Evolutionary conservation across 2,329 filamentous ascomycete genomes (phyloP).

Genomic region (Monilinia fructicola): DNA sequence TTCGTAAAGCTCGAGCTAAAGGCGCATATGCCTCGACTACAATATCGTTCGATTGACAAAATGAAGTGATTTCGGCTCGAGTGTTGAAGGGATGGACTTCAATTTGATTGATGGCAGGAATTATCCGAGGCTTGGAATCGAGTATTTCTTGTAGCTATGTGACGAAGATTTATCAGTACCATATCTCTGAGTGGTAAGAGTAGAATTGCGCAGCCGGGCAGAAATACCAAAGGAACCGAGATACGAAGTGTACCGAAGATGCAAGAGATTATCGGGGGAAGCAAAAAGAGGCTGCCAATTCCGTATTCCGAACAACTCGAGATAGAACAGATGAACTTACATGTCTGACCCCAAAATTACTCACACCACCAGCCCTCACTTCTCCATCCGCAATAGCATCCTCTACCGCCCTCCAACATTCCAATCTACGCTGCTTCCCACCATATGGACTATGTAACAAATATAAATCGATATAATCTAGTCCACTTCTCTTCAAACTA

Average conservation of each 20-base stretch:
- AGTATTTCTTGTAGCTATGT: slow-evolving; percentile 38
- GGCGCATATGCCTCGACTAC: slow-evolving; percentile 79
- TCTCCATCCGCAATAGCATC: slow-evolving; percentile 73
- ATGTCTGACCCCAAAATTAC: slow-evolving; percentile 75
- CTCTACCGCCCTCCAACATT: slow-evolving; percentile 74
- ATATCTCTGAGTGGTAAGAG: neutral
- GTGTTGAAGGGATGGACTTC: slow-evolving; percentile 84
- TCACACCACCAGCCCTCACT: slow-evolving; percentile 69
- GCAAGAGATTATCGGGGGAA: neutral
- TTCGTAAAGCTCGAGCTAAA: slow-evolving; percentile 67
- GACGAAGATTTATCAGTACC: neutral
- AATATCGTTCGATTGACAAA: slow-evolving; percentile 66
- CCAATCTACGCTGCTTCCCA: slow-evolving; percentile 63
- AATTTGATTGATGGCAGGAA: slow-evolving; percentile 75
- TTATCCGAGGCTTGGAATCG: slow-evolving; percentile 49
- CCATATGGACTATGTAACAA: slow-evolving; percentile 78
- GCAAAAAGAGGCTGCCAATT: neutral
- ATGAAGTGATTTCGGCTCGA: slow-evolving; percentile 62
- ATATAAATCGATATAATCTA: slow-evolving; percentile 78
- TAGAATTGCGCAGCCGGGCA: neutral
- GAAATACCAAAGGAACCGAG: no score
- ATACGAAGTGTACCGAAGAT: neutral
- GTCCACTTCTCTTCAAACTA: slow-evolving; percentile 62
- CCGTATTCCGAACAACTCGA: neutral
- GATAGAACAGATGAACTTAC: slow-evolving; percentile 46